Evolutionary conservation across 306 rosid species (phyloP), one percentile per base, ranked within the genome.

Genomic region (Begonia peltatifolia): DNA sequence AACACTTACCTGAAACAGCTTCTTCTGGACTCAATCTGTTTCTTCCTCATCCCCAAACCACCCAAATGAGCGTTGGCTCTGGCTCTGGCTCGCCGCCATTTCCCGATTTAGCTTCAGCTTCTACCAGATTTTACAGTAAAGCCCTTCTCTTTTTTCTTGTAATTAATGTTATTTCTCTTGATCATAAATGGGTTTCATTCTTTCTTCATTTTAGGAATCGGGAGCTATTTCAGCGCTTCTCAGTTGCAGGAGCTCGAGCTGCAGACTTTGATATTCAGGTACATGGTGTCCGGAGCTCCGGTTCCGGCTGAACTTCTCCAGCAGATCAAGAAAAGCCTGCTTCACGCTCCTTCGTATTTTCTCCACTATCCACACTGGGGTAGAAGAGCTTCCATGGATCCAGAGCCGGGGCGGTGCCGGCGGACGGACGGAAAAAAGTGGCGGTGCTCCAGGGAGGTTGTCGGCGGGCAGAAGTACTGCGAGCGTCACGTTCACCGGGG

Each of bases 401-500:
- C 94, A 0, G 99, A 92, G 70, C 99, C 99, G 0, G 95, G 94
- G 9, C 75, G 99, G 36, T 92, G 99, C 53, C 81, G 99, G 76
- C 77, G 96, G 69, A 86, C 99, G 0, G 96, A 92, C 53, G 99
- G 96, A 3, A 92, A 92, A 57, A 92, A 92, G 63, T 87, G 99
- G 94, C 80, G 99, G 74, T 92, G 99, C 71, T 83, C 99, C 13
- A 81, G 84, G 76, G 99, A 92, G 56, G 96, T 92, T 71, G 99
- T 92, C 63, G 63, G 67, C 0, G 96, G 96, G n/a, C 96, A 92
- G 59, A 92, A 92, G 92, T 92, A 92, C 83, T 87, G 99, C 54
- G 96, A 87, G 58, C 92, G 99, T 43, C 99, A 92, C 67, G 68
- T 92, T 75, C 96, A 92, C 70, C 96, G 96, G 9, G 99, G 96